Percentiles rank a stretch among this genome's conserved stretches.
Evolutionary conservation across 2,329 filamentous ascomycete genomes (phyloP).

Genomic region (Celoporthe dispersa): DNA sequence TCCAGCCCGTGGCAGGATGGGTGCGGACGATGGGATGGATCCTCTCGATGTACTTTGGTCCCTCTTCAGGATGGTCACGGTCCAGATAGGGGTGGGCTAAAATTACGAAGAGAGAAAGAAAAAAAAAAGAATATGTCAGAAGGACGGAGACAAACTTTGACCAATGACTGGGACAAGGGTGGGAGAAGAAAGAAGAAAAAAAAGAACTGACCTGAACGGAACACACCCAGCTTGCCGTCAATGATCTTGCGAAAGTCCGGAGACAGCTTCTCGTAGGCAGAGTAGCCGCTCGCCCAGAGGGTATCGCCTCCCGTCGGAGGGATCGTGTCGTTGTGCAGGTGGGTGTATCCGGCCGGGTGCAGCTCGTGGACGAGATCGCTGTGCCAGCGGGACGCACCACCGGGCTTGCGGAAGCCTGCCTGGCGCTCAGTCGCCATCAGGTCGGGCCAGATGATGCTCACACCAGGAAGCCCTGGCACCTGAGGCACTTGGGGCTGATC

Average conservation of each 20-base stretch:
- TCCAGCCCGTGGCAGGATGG: constrained; percentile 76
- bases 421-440: constrained; percentile 64
- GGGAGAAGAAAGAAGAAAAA: not conserved
- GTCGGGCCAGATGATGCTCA: constrained; percentile 72
- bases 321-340: constrained; percentile 71
- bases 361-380: constrained; percentile 72
- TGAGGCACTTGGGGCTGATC: constrained; percentile 70
- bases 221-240: constrained; percentile 68
- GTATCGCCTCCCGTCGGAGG: constrained; percentile 71
- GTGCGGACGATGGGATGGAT: constrained; percentile 71
- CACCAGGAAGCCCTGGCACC: constrained; percentile 68
- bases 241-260: constrained; percentile 72
- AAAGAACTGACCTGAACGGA: constrained; percentile 49
- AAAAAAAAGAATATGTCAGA: not conserved
- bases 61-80: constrained; percentile 61
- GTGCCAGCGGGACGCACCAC: constrained; percentile 72
- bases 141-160: not conserved
- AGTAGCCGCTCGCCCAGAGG: constrained; percentile 72
- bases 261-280: constrained; percentile 74
- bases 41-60: constrained; percentile 69
- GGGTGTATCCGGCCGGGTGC: constrained; percentile 72
- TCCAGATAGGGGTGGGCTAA: constrained; percentile 71
- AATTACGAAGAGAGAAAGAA: not conserved
- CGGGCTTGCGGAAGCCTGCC: constrained; percentile 68
- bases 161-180: too few relatives aligned